phyloP scores from a whole-genome alignment of 1,284 basidiomycete species.

The Ceratobasidium sp. region DNA sequence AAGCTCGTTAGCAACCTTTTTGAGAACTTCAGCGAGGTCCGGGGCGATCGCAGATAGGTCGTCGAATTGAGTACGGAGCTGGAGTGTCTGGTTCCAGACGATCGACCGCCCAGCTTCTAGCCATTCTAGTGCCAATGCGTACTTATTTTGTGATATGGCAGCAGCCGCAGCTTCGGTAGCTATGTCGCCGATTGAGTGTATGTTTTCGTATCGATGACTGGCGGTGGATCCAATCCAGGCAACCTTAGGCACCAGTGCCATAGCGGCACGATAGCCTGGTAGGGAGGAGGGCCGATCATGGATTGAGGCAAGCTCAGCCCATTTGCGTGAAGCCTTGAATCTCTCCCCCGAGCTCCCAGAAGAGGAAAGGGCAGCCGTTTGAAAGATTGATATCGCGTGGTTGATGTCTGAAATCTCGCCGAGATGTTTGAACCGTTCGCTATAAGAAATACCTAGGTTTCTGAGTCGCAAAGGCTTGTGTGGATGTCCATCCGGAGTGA shows the following conservation, averaged over 20 bases:
- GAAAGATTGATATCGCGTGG: neutral
- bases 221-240: slow-evolving; percentile 9
- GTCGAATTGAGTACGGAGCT: slow-evolving; percentile 1
- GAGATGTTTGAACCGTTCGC: neutral
- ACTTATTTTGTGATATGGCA: neutral
- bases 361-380: neutral
- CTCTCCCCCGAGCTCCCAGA: neutral
- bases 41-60: neutral
- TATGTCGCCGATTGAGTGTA: neutral
- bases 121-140: slow-evolving; percentile 17
- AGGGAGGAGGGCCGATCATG: too few relatives aligned
- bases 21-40: neutral
- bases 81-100: slow-evolving; percentile 9
- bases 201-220: neutral
- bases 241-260: slow-evolving; percentile 3
- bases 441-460: too few relatives aligned
- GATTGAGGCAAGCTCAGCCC: neutral
- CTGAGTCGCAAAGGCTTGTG: too few relatives aligned
- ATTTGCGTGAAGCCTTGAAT: slow-evolving; percentile 14
- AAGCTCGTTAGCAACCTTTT: slow-evolving; percentile 4
- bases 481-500: too few relatives aligned
- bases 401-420: neutral
- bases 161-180: neutral
- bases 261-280: neutral
- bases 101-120: neutral